phyloP scores from a whole-genome alignment of 768 basidiomycete genomes.

The Hericium rajendrae region DNA sequence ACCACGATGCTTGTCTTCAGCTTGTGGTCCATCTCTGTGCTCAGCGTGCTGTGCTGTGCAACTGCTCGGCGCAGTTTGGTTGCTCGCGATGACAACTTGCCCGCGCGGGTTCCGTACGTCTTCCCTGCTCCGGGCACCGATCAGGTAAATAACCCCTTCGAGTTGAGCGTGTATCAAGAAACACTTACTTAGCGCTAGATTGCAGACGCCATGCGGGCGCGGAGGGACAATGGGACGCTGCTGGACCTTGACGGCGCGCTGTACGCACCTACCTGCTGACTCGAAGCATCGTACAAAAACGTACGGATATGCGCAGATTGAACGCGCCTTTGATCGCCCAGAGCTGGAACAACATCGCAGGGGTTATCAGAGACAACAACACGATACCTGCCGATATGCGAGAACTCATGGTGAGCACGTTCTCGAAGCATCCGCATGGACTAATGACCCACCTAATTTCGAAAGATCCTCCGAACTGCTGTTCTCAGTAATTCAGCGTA shows the following conservation, averaged over 20 bases:
- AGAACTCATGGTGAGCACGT: constrained; percentile 24
- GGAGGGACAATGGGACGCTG: constrained; percentile 26
- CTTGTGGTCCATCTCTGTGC: too few relatives aligned
- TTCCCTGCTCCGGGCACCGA: constrained; percentile 26
- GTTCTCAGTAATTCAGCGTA: constrained; percentile 20
- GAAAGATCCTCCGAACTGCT: constrained; percentile 20
- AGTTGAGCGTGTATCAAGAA: too few relatives aligned
- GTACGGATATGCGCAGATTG: constrained; percentile 2
- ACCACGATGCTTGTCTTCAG: too few relatives aligned
- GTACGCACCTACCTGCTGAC: constrained; percentile 15
- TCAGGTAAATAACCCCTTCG: not conserved
- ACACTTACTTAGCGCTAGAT: constrained; percentile 16
- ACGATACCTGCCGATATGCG: constrained; percentile 23
- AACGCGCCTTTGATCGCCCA: constrained; percentile 12
- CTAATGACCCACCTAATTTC: not conserved
- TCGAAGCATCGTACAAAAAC: not conserved
- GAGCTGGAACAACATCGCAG: constrained; percentile 27
- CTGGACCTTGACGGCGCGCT: constrained; percentile 31
- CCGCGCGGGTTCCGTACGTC: constrained; percentile 34
- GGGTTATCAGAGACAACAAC: constrained; percentile 19
- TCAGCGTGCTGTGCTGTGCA: too few relatives aligned
- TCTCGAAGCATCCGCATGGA: not conserved
- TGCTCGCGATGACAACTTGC: constrained; percentile 26
- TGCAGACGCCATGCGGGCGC: constrained; percentile 27
- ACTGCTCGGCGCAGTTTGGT: not conserved